Base-by-base conservation (phyloP, 2,329 filamentous ascomycete genomes). In the Triangularia verruculosa region DNA sequence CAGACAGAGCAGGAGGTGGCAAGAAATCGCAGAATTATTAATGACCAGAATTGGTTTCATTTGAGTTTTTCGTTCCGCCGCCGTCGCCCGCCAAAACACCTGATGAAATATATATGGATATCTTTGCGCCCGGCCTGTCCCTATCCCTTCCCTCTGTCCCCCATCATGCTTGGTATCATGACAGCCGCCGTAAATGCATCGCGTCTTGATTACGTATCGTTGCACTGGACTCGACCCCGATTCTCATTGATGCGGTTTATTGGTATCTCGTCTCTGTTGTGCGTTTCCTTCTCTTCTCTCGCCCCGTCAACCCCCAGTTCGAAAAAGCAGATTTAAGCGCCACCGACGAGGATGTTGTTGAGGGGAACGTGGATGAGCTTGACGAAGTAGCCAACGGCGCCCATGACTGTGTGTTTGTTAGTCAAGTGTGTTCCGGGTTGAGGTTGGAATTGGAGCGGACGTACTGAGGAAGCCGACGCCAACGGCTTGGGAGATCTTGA, bases 351-450 rank as follows among this genome's bases (percentile, higher is more conserved):
- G 65, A 89, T 86, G 75, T 89, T 86, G 82, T 89, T 89, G 68
- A 90, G 83, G 67, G 87, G 87, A 57, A 89, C 88, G 75, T 89
- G 87, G 68, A 89, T 87, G 73, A 90, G 81, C 82, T 90, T 89
- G 74, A 90, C 86, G 67, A 90, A 76, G 77, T 89, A 90, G 67
- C 87, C 87, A 63, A 89, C 87, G 56, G 86, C 85, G 67, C 87
- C 87, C 87, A 89, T 89, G 76, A 89, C 68, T 70, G 63, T 63
- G 15, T 22, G 43, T 17, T 22, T 11, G 62, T 61, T 61, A 64
- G 65, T 61, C n/a, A 17, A 47, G 57, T 47, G 43, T 55, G 24
- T 20, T 11, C 20, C 4, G 30, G 12, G 22, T 5, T 47, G 13
- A 12, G 3, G 27, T 17, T 32, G 20, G 25, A 32, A 52, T 20